Evolutionary conservation across 208 protist genomes (phyloP).

Genomic region (Crithidia sp.): DNA sequence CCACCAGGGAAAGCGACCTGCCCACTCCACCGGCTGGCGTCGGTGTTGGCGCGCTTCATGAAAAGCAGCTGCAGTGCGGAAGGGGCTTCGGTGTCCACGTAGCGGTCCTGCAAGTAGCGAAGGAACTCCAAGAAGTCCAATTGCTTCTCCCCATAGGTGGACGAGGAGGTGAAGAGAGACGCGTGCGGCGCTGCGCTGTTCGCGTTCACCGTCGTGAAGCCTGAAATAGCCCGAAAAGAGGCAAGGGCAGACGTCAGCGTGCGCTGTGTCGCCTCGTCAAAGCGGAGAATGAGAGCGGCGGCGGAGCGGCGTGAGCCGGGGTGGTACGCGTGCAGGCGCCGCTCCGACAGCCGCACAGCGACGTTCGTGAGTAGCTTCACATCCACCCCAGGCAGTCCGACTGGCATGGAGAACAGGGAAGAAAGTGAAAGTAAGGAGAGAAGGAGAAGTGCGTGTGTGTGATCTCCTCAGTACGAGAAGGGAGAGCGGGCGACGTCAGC

Average conservation of each 20-base stretch:
- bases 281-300: conserved; percentile 69
- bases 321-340: conserved; percentile 55
- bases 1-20: conserved; percentile 84
- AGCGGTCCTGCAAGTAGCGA: not conserved
- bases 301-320: conserved; percentile 54
- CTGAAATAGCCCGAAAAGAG: conserved; percentile 1
- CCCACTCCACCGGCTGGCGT: conserved; percentile 72
- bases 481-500: too few relatives aligned
- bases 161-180: not conserved
- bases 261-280: conserved; percentile 51
- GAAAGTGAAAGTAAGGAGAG: not conserved
- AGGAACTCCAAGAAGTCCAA: conserved; percentile 15
- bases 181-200: not conserved
- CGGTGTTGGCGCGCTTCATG: conserved; percentile 53
- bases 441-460: too few relatives aligned
- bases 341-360: conserved; percentile 35
- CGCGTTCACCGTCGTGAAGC: not conserved
- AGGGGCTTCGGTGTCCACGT: conserved; percentile 25
- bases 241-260: conserved; percentile 11
- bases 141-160: not conserved
- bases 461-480: too few relatives aligned
- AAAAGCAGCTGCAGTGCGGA: conserved; percentile 70
- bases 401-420: conserved; percentile 6
- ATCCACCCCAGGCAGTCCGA: conserved; percentile 52
- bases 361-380: conserved; percentile 55